phyloP scores from a whole-genome alignment of 2,329 filamentous ascomycete genomes.

The Phialophora chinensis region DNA sequence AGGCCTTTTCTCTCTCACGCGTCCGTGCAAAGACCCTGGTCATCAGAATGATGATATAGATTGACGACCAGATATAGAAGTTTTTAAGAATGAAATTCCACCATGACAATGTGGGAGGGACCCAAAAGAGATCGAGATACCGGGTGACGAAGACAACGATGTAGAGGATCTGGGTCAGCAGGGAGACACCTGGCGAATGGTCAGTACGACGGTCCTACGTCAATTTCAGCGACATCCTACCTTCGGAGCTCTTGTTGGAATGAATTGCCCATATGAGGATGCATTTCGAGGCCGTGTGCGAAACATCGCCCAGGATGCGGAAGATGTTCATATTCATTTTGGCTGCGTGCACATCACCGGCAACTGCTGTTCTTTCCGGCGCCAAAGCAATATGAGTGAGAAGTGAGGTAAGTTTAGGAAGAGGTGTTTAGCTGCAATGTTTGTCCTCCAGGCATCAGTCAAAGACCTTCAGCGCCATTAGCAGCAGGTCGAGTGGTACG shows the following conservation, averaged over 20 bases:
- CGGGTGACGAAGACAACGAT: conserved; percentile 82
- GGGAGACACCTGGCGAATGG: conserved; percentile 71
- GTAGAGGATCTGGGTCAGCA: conserved; percentile 88
- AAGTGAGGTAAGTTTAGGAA: not conserved
- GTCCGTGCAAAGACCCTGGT: conserved; percentile 83
- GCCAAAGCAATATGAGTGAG: not conserved
- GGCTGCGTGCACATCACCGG: conserved; percentile 21
- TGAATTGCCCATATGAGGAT: conserved; percentile 92
- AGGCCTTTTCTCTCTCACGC: conserved; percentile 88
- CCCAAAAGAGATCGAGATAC: conserved; percentile 79
- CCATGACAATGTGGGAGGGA: conserved; percentile 43
- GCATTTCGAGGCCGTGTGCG: conserved; percentile 83
- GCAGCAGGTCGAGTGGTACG: not conserved
- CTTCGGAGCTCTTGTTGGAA: conserved; percentile 84
- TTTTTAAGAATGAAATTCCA: conserved; percentile 88
- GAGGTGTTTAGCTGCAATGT: not conserved
- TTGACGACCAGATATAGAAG: conserved; percentile 81
- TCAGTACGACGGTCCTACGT: not conserved
- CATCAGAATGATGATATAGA: conserved; percentile 89
- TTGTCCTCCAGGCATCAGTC: not conserved
- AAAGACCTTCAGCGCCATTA: not conserved
- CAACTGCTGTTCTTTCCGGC: not conserved
- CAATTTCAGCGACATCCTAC: conserved; percentile 49
- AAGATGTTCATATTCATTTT: conserved; percentile 60
- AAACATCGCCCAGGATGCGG: conserved; percentile 81